Evolutionary conservation across 164 flowering plant genomes (phyloP), one percentile per base, ranked within the genome.

Genomic region (Vitis rupestris): DNA sequence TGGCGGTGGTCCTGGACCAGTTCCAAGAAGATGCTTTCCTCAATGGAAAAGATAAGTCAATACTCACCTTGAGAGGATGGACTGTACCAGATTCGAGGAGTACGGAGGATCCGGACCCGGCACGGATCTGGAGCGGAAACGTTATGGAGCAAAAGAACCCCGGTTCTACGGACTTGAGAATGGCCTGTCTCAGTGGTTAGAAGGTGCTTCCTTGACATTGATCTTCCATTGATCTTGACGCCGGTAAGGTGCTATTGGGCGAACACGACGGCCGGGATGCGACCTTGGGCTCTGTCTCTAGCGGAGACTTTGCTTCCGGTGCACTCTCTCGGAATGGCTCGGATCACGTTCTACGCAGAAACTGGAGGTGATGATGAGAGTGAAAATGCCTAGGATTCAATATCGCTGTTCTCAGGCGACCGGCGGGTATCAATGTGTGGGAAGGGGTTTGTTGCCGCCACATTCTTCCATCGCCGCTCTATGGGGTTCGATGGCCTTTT

Each of bases 181-280:
- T 76, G 16, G 91, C 52, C 57, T 81, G 74, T 76, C 78, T 92
- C 97, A 0, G 94, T 85, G n/a, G 96, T 84, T 14, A 94, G 65
- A 3, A 94, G 79, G 16, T 72, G 82, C 76, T 89, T 92, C 61
- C 82, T 79, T 3, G 92, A 75, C 6, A 75, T 77, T 11, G 83
- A 49, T 15, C 79, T 23, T 23, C 27, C 27, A 23, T 23, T 23
- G 27, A 23, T 65, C 27, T 23, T 23, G n/a, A 10, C 10, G 57
- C 60, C 59, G 15, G 70, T 74, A 27, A 72, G 71, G 63, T 68
- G 71, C 44, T 49, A 60, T 59, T 84, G 87, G 14, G 86, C 49
- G 80, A 92, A 87, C 0, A 94, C 93, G 2, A 94, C 93, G 62
- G 96, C 85, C 0, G 99, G 99, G 68, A 94, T 90, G 19, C 91